These are phyloP conservation scores for Mucor saturninus DNA, from an alignment of 371 early-diverging fungal genomes.

Conservation along the genomic window DNA sequence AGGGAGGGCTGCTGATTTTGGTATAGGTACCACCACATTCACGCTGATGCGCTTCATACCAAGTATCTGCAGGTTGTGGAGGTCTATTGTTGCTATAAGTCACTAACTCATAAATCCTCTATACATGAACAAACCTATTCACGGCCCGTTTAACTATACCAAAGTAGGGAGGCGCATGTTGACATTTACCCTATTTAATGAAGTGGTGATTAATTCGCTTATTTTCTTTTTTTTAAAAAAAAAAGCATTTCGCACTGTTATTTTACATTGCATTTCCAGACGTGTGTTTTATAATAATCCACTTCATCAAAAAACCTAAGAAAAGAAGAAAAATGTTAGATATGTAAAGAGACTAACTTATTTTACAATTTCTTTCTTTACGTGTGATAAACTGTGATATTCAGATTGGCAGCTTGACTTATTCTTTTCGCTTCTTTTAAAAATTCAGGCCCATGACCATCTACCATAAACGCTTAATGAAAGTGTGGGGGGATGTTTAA, in stretches of 20 bases:
- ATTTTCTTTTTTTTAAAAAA: neutral
- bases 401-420: slow-evolving; percentile 54
- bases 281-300: slow-evolving; percentile 61
- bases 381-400: slow-evolving; percentile 68
- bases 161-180: slow-evolving; percentile 61
- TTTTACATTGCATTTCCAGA: slow-evolving; percentile 67
- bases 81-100: slow-evolving; percentile 35
- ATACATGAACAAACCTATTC: slow-evolving; percentile 52
- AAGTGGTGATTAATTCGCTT: neutral
- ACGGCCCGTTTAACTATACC: slow-evolving; percentile 66
- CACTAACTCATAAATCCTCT: neutral
- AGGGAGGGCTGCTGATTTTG: slow-evolving; percentile 60
- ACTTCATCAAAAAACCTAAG: slow-evolving; percentile 68
- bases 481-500: neutral
- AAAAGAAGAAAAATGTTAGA: neutral
- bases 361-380: slow-evolving; percentile 8
- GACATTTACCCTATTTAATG: slow-evolving; percentile 55
- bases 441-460: slow-evolving; percentile 62
- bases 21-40: slow-evolving; percentile 65
- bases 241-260: neutral
- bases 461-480: slow-evolving; percentile 13
- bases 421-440: slow-evolving; percentile 55
- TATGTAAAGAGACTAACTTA: neutral
- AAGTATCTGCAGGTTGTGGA: slow-evolving; percentile 69
- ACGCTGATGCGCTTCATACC: slow-evolving; percentile 63